Percentiles rank a stretch among this genome's conserved stretches.
These are phyloP conservation scores for Mollisia scopiformis DNA, from an alignment of 2,329 filamentous ascomycete species.

Conservation along the genomic window DNA sequence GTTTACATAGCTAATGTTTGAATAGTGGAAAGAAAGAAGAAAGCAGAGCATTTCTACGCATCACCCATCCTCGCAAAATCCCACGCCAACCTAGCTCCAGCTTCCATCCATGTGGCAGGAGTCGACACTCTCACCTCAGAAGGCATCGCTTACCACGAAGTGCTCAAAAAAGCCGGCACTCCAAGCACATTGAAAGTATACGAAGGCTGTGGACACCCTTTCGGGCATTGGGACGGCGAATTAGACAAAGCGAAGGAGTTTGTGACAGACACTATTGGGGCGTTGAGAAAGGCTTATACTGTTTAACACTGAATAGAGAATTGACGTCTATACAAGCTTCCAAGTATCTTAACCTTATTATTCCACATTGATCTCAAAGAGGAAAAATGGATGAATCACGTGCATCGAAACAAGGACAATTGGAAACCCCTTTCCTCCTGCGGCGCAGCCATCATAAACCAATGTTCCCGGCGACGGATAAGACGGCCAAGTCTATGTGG, in stretches of 20 bases:
- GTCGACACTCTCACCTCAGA: conserved; percentile 41
- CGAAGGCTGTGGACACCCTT: conserved; percentile 41
- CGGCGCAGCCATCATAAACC: not conserved
- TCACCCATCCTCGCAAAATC: conserved; percentile 40
- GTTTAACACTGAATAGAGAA: not conserved
- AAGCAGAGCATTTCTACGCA: conserved; percentile 36
- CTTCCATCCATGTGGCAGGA: conserved; percentile 39
- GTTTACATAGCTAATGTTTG: not conserved
- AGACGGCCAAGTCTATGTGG: not conserved
- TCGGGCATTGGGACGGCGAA: conserved; percentile 40
- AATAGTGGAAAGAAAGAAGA: conserved; percentile 25
- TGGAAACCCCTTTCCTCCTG: too few relatives aligned
- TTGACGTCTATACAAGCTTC: too few relatives aligned
- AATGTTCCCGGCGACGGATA: not conserved
- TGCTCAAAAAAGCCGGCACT: conserved; percentile 36
- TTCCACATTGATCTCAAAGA: too few relatives aligned
- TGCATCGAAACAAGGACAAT: too few relatives aligned
- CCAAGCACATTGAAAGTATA: conserved; percentile 40
- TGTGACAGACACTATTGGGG: conserved; percentile 34
- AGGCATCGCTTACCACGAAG: conserved; percentile 38
- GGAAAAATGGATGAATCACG: too few relatives aligned
- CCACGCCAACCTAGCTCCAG: conserved; percentile 38
- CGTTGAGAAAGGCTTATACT: conserved; percentile 19
- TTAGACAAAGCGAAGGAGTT: conserved; percentile 39
- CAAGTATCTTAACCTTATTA: too few relatives aligned